Evolutionary conservation across 352 stramenopile species (phyloP).

Genomic region (Phytophthora uliginosa): DNA sequence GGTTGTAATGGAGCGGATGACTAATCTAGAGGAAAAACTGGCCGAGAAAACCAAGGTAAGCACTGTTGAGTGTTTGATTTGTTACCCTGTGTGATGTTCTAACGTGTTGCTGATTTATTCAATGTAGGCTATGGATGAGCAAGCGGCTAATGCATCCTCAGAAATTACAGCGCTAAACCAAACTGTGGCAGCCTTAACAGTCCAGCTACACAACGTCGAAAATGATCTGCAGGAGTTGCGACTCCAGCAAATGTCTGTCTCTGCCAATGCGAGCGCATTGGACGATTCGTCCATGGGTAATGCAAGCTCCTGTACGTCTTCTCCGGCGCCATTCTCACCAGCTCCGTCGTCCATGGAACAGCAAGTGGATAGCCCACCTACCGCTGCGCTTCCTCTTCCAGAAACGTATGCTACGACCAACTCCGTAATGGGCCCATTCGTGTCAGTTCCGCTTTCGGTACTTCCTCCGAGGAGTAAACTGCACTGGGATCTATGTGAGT

Average conservation of each 20-base stretch:
- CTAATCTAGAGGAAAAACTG: slow-evolving; percentile 51
- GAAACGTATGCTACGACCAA: slow-evolving; percentile 57
- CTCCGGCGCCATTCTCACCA: slow-evolving; percentile 46
- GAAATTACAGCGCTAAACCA: slow-evolving; percentile 56
- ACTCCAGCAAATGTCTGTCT: slow-evolving; percentile 33
- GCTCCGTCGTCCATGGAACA: slow-evolving; percentile 42
- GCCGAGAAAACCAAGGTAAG: slow-evolving; percentile 57
- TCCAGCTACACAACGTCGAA: slow-evolving; percentile 53
- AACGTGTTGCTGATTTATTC: not conserved
- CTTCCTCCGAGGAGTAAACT: slow-evolving; percentile 87
- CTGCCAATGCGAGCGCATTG: slow-evolving; percentile 20
- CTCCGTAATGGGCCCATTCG: slow-evolving; percentile 79
- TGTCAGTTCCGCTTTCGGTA: slow-evolving; percentile 86
- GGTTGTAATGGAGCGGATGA: slow-evolving; percentile 45
- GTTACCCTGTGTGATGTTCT: not conserved
- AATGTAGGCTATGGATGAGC: slow-evolving; percentile 51
- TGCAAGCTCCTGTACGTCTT: slow-evolving; percentile 38
- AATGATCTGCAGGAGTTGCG: slow-evolving; percentile 57
- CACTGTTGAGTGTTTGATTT: not conserved
- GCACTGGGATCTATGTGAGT: slow-evolving; percentile 92
- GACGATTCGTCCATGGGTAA: slow-evolving; percentile 38
- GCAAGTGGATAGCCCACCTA: slow-evolving; percentile 30
- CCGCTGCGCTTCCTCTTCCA: slow-evolving; percentile 37
- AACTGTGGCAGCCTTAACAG: slow-evolving; percentile 53
- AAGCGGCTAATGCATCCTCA: slow-evolving; percentile 38